Evolutionary conservation across 495 filamentous ascomycete genomes (phyloP), one percentile per base, ranked within the genome.

Genomic region (Chlorociboria aeruginascens): DNA sequence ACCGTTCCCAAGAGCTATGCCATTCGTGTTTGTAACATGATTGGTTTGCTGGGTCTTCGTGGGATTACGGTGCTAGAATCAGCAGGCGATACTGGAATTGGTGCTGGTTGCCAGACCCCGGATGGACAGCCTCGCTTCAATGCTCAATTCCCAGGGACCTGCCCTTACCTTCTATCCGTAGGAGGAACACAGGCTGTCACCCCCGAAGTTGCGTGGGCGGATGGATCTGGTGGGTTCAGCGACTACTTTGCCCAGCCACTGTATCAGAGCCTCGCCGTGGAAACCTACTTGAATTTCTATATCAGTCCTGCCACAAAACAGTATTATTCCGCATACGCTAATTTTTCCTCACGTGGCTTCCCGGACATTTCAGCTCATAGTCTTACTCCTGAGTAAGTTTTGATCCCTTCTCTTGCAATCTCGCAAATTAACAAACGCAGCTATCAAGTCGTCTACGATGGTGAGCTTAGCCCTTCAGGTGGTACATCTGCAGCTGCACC

Each of bases 61-160:
- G 87, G 87, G 40, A 82, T 88, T 2, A 79, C 80, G 11, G 69
- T 89, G 0, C 62, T 92, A 45, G 81, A 79, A 59, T 78, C 81
- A 1, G 79, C 77, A 6, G 85, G 86, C 4, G 85, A 89, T 66
- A 75, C 70, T 9, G 85, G 85, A 10, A 77, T 83, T 14, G 85
- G 83, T 3, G 68, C 73, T 8, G 70, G 69, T 7, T 89, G 84
- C 60, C 45, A 69, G 36, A 75, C 78, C 31, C 83, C 84, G 58
- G 77, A 85, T 53, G 82, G 78, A 53, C 74, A 69, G 43, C 39
- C 51, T 0, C 31, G 60, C 31, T 68, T 68, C 53, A 63, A 52
- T 33, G 61, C 64, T 3, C 49, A 48, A 8, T 67, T 62, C 49
- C 70, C 72, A 8, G 58, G 43, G 10, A 62, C 57, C 34, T 74